A percentile compares a stretch with the other conserved stretches of the same genome.
Conservation (phyloP, 768 basidiomycete genomes). For the Clitopilus hobsonii region DNA sequence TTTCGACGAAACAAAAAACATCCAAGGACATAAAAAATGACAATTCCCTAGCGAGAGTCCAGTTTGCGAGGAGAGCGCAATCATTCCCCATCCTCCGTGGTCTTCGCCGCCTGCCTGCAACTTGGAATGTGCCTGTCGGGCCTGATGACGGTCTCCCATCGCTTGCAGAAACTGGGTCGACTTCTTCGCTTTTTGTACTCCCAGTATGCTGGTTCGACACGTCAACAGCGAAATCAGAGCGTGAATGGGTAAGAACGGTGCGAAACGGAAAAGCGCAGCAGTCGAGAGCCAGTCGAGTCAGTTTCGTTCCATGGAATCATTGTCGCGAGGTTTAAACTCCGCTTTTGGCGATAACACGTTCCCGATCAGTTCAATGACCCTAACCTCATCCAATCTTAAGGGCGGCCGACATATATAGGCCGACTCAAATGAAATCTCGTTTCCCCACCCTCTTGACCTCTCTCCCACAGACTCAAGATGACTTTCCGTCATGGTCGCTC, state of each 20-base stretch:
- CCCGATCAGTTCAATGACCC: not conserved
- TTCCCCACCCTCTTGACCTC: not conserved
- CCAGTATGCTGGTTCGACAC: too few species aligned
- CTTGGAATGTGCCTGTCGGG: slow-evolving; percentile 1
- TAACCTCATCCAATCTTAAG: not conserved
- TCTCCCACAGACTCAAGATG: not conserved
- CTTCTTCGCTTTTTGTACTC: too few species aligned
- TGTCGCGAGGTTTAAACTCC: not conserved
- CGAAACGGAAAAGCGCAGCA: not conserved
- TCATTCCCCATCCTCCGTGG: not conserved
- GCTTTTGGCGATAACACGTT: not conserved
- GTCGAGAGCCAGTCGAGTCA: not conserved
- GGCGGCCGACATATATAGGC: slow-evolving; percentile 1
- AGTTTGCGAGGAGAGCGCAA: not conserved
- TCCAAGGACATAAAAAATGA: too few species aligned
- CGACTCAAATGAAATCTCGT: slow-evolving; percentile 5
- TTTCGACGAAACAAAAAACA: too few species aligned
- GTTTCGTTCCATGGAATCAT: not conserved
- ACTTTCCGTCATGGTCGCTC: slow-evolving; percentile 6
- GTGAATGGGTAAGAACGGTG: too few species aligned
- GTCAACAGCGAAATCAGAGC: too few species aligned
- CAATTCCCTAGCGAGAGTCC: not conserved
- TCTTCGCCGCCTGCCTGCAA: not conserved
- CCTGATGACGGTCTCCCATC: not conserved
- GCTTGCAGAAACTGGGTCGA: too few species aligned